Conservation (phyloP, 148 eudicot genomes). For the Chenopodium suecicum region DNA sequence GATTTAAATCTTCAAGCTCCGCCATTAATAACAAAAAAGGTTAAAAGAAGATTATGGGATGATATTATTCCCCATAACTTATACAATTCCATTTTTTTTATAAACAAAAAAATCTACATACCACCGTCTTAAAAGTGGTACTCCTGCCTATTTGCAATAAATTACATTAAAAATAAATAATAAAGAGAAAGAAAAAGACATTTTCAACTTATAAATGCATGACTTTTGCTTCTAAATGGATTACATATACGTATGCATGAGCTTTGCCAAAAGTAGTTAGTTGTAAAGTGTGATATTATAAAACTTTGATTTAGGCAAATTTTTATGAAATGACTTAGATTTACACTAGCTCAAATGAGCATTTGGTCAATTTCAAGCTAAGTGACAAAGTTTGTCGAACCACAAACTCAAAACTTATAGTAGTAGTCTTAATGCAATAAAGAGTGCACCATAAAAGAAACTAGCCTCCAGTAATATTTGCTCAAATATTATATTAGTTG, state of each 20-base stretch:
- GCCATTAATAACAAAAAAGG: too few relatives aligned
- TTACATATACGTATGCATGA: not conserved
- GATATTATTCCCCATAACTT: too few relatives aligned
- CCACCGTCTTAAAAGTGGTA: too few relatives aligned
- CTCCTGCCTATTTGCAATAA: too few relatives aligned
- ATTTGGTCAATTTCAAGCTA: not conserved
- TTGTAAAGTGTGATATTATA: not conserved
- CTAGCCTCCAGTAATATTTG: conserved; percentile 3
- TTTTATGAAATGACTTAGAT: not conserved
- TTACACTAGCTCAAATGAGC: not conserved
- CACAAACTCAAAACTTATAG: conserved; percentile 1
- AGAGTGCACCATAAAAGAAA: conserved; percentile 2
- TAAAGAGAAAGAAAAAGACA: too few relatives aligned
- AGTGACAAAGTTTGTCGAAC: conserved; percentile 8
- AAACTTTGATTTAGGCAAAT: not conserved
- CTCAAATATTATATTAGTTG: not conserved
- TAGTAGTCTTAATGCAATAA: not conserved
- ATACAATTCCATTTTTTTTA: too few relatives aligned
- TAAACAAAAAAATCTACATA: too few relatives aligned
- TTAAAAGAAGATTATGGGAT: too few relatives aligned
- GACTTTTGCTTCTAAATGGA: not conserved
- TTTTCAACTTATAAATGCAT: too few relatives aligned
- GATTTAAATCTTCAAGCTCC: too few relatives aligned
- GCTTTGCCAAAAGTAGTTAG: conserved; percentile 2
- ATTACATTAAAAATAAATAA: too few relatives aligned